phyloP scores from a whole-genome alignment of 176 grass and related monocot species.

The barley (Hordeum vulgare) region DNA sequence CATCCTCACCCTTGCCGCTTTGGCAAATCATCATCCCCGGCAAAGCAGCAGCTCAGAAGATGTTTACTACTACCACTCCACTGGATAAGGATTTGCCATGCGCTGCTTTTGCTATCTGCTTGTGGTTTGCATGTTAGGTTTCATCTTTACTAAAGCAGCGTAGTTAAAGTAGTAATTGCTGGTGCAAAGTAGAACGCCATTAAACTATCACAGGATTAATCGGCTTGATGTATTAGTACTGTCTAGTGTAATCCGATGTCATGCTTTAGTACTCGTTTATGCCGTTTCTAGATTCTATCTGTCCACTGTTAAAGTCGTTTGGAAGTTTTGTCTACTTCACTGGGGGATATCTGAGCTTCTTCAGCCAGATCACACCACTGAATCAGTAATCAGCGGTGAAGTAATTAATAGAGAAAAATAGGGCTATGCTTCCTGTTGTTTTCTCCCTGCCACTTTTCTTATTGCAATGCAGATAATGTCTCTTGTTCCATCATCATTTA shows the following conservation, averaged over 20 bases:
- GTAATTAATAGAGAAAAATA: constrained; percentile 11
- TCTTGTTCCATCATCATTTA: neutral
- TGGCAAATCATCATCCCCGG: neutral
- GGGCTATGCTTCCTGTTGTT: neutral
- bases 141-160: constrained; percentile 26
- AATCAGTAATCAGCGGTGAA: neutral
- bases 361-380: constrained; percentile 19
- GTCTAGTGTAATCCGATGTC: neutral
- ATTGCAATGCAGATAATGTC: neutral
- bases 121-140: constrained; percentile 35
- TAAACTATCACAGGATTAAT: neutral
- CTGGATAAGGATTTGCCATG: constrained; percentile 26
- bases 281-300: constrained; percentile 3
- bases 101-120: constrained; percentile 9
- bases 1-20: constrained; percentile 3
- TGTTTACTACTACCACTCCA: constrained; percentile 5
- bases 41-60: too few species aligned
- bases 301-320: neutral
- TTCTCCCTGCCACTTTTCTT: constrained; percentile 4
- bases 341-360: neutral
- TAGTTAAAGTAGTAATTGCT: constrained; percentile 22
- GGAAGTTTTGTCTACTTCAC: constrained; percentile 12
- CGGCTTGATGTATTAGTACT: constrained; percentile 11
- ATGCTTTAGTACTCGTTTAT: neutral
- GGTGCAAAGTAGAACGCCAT: constrained; percentile 22